Percentiles rank a stretch among this genome's conserved stretches.
phyloP scores from a whole-genome alignment of 2,329 filamentous ascomycete species.

The Colletotrichum sansevieriae region DNA sequence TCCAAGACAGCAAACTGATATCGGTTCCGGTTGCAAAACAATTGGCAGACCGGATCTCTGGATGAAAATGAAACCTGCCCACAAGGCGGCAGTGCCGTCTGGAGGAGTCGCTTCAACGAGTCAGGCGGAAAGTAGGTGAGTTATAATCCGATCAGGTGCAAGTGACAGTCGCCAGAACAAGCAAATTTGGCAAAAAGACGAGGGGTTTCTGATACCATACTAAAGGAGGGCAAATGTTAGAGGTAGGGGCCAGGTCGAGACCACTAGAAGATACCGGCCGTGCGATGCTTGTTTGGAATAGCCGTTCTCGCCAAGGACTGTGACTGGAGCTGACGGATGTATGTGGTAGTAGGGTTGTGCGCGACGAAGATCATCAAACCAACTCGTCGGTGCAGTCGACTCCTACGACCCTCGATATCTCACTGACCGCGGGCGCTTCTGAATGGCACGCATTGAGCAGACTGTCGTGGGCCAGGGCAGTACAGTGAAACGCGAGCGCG shows the following conservation, averaged over 20 bases:
- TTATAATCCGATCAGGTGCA: neutral
- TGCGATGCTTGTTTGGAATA: conserved; percentile 4
- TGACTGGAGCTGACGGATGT: neutral
- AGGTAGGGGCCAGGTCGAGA: conserved; percentile 15
- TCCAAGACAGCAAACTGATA: conserved; percentile 5
- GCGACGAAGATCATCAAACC: conserved; percentile 8
- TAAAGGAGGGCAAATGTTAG: conserved; percentile 1
- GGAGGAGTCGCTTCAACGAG: neutral
- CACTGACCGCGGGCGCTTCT: neutral
- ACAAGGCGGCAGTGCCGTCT: neutral
- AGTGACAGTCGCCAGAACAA: neutral
- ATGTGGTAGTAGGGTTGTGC: neutral
- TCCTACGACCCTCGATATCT: neutral
- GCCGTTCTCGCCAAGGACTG: conserved; percentile 26
- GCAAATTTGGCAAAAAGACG: neutral
- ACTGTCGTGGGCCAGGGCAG: neutral
- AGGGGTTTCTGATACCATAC: conserved; percentile 19
- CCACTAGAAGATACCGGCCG: neutral
- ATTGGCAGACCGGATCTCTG: conserved; percentile 13
- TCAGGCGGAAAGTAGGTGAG: conserved; percentile 5
- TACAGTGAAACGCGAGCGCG: conserved; percentile 25
- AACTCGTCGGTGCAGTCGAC: neutral
- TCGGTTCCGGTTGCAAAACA: conserved; percentile 27
- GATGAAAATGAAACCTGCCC: conserved; percentile 24
- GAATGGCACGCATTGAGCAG: conserved; percentile 13